These are phyloP conservation scores for Neurospora tetrasperma DNA, from an alignment of 495 filamentous ascomycete species.

Conservation along the genomic window DNA sequence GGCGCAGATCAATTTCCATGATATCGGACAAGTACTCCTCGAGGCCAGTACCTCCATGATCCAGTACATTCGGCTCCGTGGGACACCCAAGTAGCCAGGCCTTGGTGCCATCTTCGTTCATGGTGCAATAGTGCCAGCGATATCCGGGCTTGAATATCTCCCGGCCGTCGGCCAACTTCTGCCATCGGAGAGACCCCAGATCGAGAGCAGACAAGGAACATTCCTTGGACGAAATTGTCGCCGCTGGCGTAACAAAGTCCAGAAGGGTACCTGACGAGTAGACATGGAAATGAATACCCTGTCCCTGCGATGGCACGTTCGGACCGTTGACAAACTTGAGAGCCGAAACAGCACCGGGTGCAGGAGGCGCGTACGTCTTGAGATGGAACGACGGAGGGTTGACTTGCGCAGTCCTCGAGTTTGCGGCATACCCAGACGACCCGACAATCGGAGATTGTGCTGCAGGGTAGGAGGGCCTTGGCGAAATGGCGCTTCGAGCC, in stretches of 20 bases:
- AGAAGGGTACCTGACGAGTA: constrained; percentile 88
- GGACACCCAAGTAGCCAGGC: constrained; percentile 93
- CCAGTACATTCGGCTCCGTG: constrained; percentile 46
- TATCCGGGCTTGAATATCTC: constrained; percentile 84
- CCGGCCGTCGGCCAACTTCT: constrained; percentile 81
- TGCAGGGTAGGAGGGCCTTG: constrained; percentile 32
- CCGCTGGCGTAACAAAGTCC: constrained; percentile 87
- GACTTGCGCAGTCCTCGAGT: constrained; percentile 78
- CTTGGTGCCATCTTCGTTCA: constrained; percentile 86
- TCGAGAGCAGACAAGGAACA: constrained; percentile 86
- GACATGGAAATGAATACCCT: constrained; percentile 87
- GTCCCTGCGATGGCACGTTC: constrained; percentile 75
- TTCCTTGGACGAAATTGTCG: constrained; percentile 69
- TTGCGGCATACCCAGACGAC: constrained; percentile 73
- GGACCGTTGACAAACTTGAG: constrained; percentile 81
- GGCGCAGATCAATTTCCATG: constrained; percentile 74
- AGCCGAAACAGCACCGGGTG: constrained; percentile 77
- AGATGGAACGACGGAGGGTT: constrained; percentile 57
- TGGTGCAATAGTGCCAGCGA: constrained; percentile 94
- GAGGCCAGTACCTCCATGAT: constrained; percentile 43
- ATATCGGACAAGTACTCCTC: constrained; percentile 93
- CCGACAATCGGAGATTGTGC: constrained; percentile 36
- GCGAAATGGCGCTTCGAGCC: constrained; percentile 28
- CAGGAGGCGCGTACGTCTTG: constrained; percentile 57
- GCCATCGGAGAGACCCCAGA: constrained; percentile 77